These are phyloP conservation scores for Arxiozyma telluris DNA, from an alignment of 1,139 yeast species.

Conservation along the genomic window DNA sequence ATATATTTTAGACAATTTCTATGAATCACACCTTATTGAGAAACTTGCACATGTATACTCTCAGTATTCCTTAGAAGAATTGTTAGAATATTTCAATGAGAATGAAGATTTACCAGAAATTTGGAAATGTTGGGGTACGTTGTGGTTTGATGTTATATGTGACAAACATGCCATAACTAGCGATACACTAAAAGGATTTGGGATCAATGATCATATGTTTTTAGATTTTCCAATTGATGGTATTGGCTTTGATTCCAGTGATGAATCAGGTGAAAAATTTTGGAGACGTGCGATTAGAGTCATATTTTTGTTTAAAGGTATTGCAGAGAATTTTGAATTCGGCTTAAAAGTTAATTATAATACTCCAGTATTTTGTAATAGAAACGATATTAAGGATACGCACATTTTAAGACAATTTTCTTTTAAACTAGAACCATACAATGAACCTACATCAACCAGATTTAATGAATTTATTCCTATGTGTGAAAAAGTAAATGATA, in stretches of 20 bases:
- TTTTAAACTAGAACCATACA: constrained; percentile 15
- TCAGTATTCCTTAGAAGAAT: constrained; percentile 22
- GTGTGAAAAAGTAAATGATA: constrained; percentile 16
- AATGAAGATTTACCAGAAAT: constrained; percentile 63
- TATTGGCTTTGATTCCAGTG: constrained; percentile 36
- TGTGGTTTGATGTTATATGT: constrained; percentile 54
- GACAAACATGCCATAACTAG: constrained; percentile 40
- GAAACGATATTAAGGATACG: constrained; percentile 10
- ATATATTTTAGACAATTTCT: constrained; percentile 21
- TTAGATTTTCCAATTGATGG: constrained; percentile 60
- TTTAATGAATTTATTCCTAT: constrained; percentile 10
- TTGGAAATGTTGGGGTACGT: constrained; percentile 79
- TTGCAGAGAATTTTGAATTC: constrained; percentile 20
- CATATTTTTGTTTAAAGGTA: constrained; percentile 23
- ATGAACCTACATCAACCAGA: constrained; percentile 5
- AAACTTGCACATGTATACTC: constrained; percentile 17
- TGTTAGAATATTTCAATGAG: constrained; percentile 39
- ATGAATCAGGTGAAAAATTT: constrained; percentile 31
- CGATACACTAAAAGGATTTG: constrained; percentile 44
- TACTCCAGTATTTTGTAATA: constrained; percentile 14
- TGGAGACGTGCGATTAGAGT: constrained; percentile 29
- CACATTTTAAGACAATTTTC: constrained; percentile 18
- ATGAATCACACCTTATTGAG: constrained; percentile 15
- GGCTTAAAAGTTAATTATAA: constrained; percentile 16
- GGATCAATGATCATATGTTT: constrained; percentile 49